Evolutionary conservation across 176 grass and related monocot species (phyloP).

Genomic region (Tuctoria greenei): DNA sequence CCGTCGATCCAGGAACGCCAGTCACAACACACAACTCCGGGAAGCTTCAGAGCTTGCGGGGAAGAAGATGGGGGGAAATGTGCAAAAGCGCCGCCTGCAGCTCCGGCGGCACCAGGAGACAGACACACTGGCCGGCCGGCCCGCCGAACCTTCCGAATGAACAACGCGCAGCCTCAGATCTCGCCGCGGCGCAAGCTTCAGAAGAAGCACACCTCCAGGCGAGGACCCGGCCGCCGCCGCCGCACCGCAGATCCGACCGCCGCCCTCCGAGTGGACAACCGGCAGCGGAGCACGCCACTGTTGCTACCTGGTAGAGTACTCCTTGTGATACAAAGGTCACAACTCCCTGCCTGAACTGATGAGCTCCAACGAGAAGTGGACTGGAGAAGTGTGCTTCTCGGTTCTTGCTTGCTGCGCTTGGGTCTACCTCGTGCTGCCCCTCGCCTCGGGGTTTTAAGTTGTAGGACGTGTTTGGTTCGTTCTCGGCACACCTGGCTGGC

Average conservation of each 20-base stretch:
- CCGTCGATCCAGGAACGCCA: not conserved
- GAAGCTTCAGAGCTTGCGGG: not conserved
- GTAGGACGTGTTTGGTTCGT: not conserved
- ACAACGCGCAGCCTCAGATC: slow-evolving; percentile 23
- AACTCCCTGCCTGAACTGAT: not conserved
- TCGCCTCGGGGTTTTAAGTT: slow-evolving; percentile 63
- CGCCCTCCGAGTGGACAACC: not conserved
- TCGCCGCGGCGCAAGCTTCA: slow-evolving; percentile 22
- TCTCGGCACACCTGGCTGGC: too few species aligned
- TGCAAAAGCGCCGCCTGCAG: slow-evolving; percentile 35
- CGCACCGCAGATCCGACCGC: slow-evolving; percentile 38
- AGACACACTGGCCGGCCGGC: too few species aligned
- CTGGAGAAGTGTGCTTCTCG: slow-evolving; percentile 14
- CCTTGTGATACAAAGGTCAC: not conserved
- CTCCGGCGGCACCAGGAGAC: not conserved
- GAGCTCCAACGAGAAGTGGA: not conserved
- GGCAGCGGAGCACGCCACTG: not conserved
- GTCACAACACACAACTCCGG: not conserved
- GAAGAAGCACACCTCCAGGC: not conserved
- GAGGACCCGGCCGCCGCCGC: not conserved
- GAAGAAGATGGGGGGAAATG: slow-evolving; percentile 30
- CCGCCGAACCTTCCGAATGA: not conserved
- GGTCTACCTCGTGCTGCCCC: slow-evolving; percentile 28
- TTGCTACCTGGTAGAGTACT: not conserved
- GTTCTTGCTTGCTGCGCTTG: slow-evolving; percentile 12